A percentile compares a stretch with the other conserved stretches of the same genome.
These are phyloP conservation scores for Loxodes magnus DNA, from an alignment of 73 alveolate genomes.

Conservation along the genomic window DNA sequence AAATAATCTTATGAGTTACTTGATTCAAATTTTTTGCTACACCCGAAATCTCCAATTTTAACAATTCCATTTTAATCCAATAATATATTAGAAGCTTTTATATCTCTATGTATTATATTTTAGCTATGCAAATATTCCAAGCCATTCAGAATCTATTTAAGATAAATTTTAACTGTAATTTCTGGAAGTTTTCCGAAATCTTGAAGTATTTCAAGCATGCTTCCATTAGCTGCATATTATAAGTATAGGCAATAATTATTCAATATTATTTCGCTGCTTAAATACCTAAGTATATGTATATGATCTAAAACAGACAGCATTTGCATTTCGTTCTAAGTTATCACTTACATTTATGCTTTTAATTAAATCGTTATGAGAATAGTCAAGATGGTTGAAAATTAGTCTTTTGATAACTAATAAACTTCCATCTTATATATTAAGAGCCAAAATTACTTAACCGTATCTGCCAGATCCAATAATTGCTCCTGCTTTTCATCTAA, in stretches of 20 bases:
- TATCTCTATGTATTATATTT: constrained; percentile 72
- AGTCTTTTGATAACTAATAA: neutral
- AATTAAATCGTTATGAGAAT: neutral
- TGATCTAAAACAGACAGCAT: neutral
- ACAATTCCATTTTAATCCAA: constrained; percentile 52
- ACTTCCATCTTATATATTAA: neutral
- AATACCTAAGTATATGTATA: neutral
- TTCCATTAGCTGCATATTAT: neutral
- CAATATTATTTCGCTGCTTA: neutral
- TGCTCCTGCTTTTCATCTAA: neutral
- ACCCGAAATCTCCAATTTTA: constrained; percentile 72
- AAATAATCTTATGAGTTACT: constrained; percentile 48
- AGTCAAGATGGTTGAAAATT: neutral
- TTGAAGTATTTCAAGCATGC: neutral
- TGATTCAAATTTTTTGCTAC: constrained; percentile 23
- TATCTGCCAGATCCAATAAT: neutral
- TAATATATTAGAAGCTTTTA: constrained; percentile 69
- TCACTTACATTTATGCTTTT: neutral
- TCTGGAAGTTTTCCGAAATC: constrained; percentile 1
- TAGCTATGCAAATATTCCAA: constrained; percentile 45
- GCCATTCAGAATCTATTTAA: constrained; percentile 30
- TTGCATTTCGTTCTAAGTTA: constrained; percentile 2
- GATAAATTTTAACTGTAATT: constrained; percentile 6
- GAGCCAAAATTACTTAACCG: neutral
- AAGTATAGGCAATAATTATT: neutral